Percentiles rank a stretch among this genome's conserved stretches.
These are phyloP conservation scores for Trametes coccinea DNA, from an alignment of 768 basidiomycete species.

Conservation along the genomic window DNA sequence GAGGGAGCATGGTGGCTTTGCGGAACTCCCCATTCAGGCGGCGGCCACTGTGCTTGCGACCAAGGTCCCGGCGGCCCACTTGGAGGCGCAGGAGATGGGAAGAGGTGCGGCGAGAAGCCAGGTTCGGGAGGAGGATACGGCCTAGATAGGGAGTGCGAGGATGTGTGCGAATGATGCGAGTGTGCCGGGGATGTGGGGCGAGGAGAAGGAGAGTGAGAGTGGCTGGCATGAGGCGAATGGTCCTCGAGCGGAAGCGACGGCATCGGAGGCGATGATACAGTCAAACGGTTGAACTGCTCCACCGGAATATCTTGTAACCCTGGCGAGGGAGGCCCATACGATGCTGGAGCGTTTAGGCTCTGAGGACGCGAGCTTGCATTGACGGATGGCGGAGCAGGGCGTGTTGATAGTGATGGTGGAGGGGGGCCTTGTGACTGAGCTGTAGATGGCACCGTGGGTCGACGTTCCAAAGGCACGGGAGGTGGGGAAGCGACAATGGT, in stretches of 20 bases:
- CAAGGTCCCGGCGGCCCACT: conserved; percentile 9
- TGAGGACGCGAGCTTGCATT: conserved; percentile 14
- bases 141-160: conserved; percentile 10
- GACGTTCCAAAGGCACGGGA: conserved; percentile 7
- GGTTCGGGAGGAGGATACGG: conserved; percentile 3
- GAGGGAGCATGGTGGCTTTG: conserved; percentile 2
- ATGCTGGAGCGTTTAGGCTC: conserved; percentile 9
- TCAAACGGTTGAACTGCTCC: conserved; percentile 41
- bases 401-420: background rate
- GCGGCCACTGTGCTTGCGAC: conserved; percentile 27
- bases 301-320: conserved; percentile 34
- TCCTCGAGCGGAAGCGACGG: conserved; percentile 31
- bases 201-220: conserved; percentile 16
- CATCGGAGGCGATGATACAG: conserved; percentile 35
- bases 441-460: background rate
- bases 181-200: conserved; percentile 17
- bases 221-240: conserved; percentile 5
- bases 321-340: conserved; percentile 9
- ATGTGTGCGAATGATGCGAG: conserved; percentile 18
- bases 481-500: conserved; percentile 3
- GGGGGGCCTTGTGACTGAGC: conserved; percentile 9
- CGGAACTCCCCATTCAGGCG: conserved; percentile 25
- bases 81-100: conserved; percentile 14
- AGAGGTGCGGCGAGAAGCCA: conserved; percentile 4
- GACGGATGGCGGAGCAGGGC: conserved; percentile 14